Conservation (phyloP, 176 grass and related monocot species). For the Avena eriantha region DNA sequence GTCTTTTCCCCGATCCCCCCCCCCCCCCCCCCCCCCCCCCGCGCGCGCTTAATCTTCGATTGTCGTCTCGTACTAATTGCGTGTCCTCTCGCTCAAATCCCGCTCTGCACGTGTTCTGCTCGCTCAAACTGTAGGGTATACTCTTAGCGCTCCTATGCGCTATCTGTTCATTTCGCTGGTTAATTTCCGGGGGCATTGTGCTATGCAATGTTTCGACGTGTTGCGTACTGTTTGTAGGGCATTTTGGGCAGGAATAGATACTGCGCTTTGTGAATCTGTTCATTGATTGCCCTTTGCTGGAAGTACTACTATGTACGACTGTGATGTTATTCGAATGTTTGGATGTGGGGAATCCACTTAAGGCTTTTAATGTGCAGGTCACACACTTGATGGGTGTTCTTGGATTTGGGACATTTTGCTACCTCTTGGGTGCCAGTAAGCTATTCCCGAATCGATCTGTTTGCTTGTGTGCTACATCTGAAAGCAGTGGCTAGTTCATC, state of each 20-base stretch:
- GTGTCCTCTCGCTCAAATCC: not conserved
- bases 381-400: slow-evolving; percentile 93
- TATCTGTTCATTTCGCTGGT: not conserved
- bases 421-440: slow-evolving; percentile 97
- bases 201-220: not conserved
- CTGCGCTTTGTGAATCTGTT: not conserved
- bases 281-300: slow-evolving; percentile 29
- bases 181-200: slow-evolving; percentile 31
- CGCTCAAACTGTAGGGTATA: not conserved
- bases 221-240: not conserved
- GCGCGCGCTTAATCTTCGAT: too few relatives aligned
- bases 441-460: slow-evolving; percentile 29
- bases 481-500: slow-evolving; percentile 16
- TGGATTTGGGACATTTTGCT: slow-evolving; percentile 98
- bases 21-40: not conserved
- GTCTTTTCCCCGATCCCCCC: slow-evolving; percentile 40
- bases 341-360: slow-evolving; percentile 33
- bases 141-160: not conserved
- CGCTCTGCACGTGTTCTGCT: not conserved
- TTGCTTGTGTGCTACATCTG: slow-evolving; percentile 15
- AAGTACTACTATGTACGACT: not conserved
- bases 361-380: slow-evolving; percentile 69
- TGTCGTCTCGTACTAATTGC: not conserved
- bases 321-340: slow-evolving; percentile 17
- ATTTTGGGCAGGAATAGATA: not conserved